Evolutionary conservation across 176 grass and related monocot species (phyloP).

Genomic region (Oryza nivara): DNA sequence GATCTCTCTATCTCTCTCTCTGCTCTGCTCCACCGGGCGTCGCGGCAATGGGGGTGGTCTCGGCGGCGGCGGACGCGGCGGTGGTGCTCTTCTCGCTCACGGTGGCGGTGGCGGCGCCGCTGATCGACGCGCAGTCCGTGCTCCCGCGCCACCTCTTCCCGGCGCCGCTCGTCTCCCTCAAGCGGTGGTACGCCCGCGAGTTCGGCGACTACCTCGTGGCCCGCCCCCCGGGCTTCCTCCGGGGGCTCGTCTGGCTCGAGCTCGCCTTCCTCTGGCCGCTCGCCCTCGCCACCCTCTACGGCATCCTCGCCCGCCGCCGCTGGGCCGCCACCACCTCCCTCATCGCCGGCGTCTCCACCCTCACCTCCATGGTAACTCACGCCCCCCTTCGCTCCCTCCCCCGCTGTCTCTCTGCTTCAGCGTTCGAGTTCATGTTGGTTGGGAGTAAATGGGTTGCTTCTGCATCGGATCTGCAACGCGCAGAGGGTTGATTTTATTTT

Average conservation of each 20-base stretch:
- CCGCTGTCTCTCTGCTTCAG: background rate
- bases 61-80: conserved; percentile 40
- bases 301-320: conserved; percentile 58
- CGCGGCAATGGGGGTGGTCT: conserved; percentile 55
- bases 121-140: conserved; percentile 64
- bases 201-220: conserved; percentile 76
- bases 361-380: conserved; percentile 66
- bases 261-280: conserved; percentile 81
- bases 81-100: conserved; percentile 63
- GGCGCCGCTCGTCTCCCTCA: conserved; percentile 52
- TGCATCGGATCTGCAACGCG: background rate
- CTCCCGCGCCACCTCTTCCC: conserved; percentile 51
- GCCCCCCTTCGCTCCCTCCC: background rate
- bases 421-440: background rate
- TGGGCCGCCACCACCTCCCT: conserved; percentile 81
- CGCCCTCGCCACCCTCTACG: conserved; percentile 69
- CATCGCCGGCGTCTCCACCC: conserved; percentile 68
- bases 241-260: conserved; percentile 64
- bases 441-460: background rate
- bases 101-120: conserved; percentile 52
- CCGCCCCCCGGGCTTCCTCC: conserved; percentile 62
- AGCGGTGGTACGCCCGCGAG: conserved; percentile 60
- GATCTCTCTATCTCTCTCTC: no score
- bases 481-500: background rate
- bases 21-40: no score